Conservation (phyloP, 768 basidiomycete species). For the Boletus rubescentipes region DNA sequence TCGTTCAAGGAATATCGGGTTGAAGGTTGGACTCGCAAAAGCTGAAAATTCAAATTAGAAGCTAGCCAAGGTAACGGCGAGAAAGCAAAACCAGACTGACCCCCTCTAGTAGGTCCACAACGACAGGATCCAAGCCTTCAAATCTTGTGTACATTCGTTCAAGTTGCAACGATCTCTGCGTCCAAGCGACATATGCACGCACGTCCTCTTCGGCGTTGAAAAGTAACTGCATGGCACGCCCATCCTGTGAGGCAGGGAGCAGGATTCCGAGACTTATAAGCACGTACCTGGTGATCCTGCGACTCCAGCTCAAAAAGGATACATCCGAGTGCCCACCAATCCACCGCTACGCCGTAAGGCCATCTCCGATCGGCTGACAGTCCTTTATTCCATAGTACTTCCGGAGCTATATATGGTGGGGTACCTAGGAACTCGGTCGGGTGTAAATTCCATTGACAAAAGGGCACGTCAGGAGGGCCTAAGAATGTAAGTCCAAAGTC, state of each 20-base stretch:
- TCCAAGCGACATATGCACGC: slow-evolving; percentile 23
- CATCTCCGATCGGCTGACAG: slow-evolving; percentile 2
- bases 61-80: not conserved
- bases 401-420: slow-evolving; percentile 40
- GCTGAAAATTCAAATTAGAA: slow-evolving; percentile 14
- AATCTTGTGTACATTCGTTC: slow-evolving; percentile 26
- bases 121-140: slow-evolving; percentile 19
- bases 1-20: slow-evolving; percentile 20
- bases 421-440: slow-evolving; percentile 35
- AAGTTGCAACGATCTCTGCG: not conserved
- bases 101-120: slow-evolving; percentile 32
- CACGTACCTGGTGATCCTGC: slow-evolving; percentile 23
- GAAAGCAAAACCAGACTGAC: slow-evolving; percentile 13
- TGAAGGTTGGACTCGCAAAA: slow-evolving; percentile 12
- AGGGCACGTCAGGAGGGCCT: not conserved
- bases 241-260: not conserved
- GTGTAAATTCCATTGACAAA: slow-evolving; percentile 18
- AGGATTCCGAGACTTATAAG: not conserved
- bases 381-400: slow-evolving; percentile 33
- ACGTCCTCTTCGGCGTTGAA: slow-evolving; percentile 29
- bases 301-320: slow-evolving; percentile 39
- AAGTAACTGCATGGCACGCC: slow-evolving; percentile 25
- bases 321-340: slow-evolving; percentile 46
- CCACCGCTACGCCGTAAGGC: slow-evolving; percentile 34
- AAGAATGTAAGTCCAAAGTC: slow-evolving; percentile 42